Conservation (phyloP, 75 land plant species). For the Ceratopteris richardii region DNA sequence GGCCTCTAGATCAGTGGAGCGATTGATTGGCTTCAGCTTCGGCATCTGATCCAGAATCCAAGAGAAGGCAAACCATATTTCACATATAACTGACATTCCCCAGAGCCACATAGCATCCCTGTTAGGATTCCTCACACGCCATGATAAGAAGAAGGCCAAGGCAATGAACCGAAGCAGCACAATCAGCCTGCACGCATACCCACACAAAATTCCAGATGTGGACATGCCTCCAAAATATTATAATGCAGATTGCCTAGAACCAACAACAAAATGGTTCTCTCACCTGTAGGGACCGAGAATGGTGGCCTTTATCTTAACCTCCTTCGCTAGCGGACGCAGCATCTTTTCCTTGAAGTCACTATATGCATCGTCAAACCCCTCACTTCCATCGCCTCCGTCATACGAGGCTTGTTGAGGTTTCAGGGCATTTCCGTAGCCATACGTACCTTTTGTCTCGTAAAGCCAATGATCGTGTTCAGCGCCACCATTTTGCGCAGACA, state of each 20-base stretch:
- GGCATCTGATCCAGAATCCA: constrained; percentile 32
- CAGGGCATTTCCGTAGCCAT: constrained; percentile 73
- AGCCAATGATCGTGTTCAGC: constrained; percentile 77
- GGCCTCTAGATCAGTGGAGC: constrained; percentile 49
- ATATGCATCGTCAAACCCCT: constrained; percentile 14
- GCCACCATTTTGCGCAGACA: constrained; percentile 26
- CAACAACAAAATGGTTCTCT: constrained; percentile 1
- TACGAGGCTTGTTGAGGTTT: constrained; percentile 36
- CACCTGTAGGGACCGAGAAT: constrained; percentile 87
- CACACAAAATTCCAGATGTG: neutral
- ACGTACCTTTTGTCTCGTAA: constrained; percentile 77
- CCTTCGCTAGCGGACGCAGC: constrained; percentile 63
- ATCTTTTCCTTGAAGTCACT: constrained; percentile 41
- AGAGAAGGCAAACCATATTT: constrained; percentile 41
- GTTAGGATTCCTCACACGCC: constrained; percentile 22
- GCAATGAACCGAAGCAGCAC: constrained; percentile 17
- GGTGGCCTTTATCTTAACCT: constrained; percentile 33
- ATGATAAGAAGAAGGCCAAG: constrained; percentile 17
- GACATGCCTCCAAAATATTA: neutral
- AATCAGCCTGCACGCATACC: constrained; percentile 11
- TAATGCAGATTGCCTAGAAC: neutral
- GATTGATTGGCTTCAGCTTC: constrained; percentile 40
- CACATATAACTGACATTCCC: constrained; percentile 59
- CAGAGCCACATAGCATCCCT: constrained; percentile 42
- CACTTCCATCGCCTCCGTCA: constrained; percentile 13